These are phyloP conservation scores for Phytophthora foliorum DNA, from an alignment of 352 stramenopile species.

Conservation along the genomic window DNA sequence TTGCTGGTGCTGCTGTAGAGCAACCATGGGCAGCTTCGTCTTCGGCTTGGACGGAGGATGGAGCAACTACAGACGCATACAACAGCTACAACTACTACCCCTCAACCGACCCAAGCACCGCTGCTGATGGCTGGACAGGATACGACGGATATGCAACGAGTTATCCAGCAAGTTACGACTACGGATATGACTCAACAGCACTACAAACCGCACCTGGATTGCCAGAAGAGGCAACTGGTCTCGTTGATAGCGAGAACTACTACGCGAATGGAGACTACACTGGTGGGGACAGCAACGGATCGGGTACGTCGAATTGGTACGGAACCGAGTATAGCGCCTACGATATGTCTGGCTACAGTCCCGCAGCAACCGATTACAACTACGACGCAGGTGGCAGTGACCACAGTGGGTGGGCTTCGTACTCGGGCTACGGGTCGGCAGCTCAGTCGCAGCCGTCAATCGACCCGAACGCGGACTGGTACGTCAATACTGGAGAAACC, in stretches of 20 bases:
- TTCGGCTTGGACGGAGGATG: constrained; percentile 11
- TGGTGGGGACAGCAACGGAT: constrained; percentile 9
- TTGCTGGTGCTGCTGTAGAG: constrained; percentile 3
- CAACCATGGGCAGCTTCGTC: constrained; percentile 4
- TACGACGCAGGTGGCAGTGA: constrained; percentile 9
- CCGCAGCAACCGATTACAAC: constrained; percentile 17
- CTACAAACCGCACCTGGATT: constrained; percentile 2
- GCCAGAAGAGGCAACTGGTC: constrained; percentile 3
- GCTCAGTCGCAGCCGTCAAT: constrained; percentile 2
- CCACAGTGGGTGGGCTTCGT: constrained; percentile 20
- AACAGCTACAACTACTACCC: constrained; percentile 37
- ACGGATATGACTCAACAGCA: neutral
- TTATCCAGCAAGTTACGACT: constrained; percentile 15
- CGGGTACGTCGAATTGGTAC: constrained; percentile 28
- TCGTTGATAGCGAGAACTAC: constrained; percentile 40
- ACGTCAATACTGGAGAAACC: neutral
- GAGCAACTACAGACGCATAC: constrained; percentile 16
- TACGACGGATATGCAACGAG: constrained; percentile 21
- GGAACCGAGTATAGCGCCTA: constrained; percentile 41
- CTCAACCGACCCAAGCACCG: neutral
- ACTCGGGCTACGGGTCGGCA: constrained; percentile 1
- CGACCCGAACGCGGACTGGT: constrained; percentile 18
- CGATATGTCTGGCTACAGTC: constrained; percentile 30
- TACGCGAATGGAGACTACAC: constrained; percentile 24
- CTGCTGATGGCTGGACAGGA: constrained; percentile 16